phyloP scores from a whole-genome alignment of 345 rosid genomes.

The Fremontodendron californicum region DNA sequence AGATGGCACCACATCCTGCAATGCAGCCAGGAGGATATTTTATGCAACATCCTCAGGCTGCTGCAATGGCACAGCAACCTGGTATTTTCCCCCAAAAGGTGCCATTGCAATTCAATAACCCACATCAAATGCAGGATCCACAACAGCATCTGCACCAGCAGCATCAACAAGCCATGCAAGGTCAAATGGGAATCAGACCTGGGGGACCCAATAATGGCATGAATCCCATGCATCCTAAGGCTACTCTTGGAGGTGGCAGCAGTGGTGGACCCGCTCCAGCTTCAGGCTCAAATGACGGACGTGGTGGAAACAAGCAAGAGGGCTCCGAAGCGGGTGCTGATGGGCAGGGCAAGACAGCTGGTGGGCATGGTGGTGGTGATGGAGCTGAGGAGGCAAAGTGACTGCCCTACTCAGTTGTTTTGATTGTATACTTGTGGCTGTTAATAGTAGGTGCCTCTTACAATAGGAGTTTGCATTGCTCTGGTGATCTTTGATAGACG shows the following conservation, averaged over 20 bases:
- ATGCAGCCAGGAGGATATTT: slow-evolving; percentile 72
- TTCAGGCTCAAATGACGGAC: slow-evolving; percentile 34
- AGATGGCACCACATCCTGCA: slow-evolving; percentile 69
- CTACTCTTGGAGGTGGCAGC: slow-evolving; percentile 39
- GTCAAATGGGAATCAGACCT: slow-evolving; percentile 68
- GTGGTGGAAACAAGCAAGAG: slow-evolving; percentile 64
- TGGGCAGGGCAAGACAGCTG: slow-evolving; percentile 22
- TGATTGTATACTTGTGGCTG: slow-evolving; percentile 19
- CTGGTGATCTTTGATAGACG: slow-evolving; percentile 13
- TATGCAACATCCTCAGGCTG: slow-evolving; percentile 74
- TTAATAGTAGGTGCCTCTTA: slow-evolving; percentile 30
- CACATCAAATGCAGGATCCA: slow-evolving; percentile 68
- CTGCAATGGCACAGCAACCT: slow-evolving; percentile 57
- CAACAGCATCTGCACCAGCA: slow-evolving; percentile 51
- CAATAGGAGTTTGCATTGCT: slow-evolving; percentile 12
- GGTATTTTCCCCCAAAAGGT: slow-evolving; percentile 49
- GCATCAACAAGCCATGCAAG: slow-evolving; percentile 65
- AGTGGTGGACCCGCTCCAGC: slow-evolving; percentile 31
- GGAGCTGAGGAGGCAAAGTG: slow-evolving; percentile 9
- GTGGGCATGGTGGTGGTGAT: slow-evolving; percentile 22
- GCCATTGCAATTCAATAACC: slow-evolving; percentile 56
- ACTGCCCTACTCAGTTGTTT: not conserved
- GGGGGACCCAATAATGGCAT: slow-evolving; percentile 51
- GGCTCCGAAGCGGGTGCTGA: slow-evolving; percentile 33
- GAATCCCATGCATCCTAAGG: slow-evolving; percentile 52